These are phyloP conservation scores for Rhinocladiella mackenziei DNA, from an alignment of 2,329 filamentous ascomycete genomes.

Conservation along the genomic window DNA sequence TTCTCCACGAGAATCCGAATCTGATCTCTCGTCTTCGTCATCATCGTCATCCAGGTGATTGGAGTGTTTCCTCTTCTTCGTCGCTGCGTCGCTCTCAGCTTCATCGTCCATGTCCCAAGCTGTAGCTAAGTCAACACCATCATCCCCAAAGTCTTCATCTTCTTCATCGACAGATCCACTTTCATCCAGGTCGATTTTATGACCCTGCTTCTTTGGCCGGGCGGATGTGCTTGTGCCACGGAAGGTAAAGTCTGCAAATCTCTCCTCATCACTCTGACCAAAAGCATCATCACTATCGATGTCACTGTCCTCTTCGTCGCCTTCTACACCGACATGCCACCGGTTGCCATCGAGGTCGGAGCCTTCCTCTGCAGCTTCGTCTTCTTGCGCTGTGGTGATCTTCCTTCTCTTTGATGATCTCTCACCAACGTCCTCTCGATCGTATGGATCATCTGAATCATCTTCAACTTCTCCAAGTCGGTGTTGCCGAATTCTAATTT, in stretches of 20 bases:
- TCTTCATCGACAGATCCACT: slow-evolving; percentile 42
- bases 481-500: slow-evolving; percentile 51
- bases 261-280: slow-evolving; percentile 81
- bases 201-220: slow-evolving; percentile 25
- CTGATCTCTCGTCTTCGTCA: slow-evolving; percentile 45
- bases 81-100: slow-evolving; percentile 42
- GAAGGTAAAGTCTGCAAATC: slow-evolving; percentile 72
- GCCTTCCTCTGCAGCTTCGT: slow-evolving; percentile 51
- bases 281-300: slow-evolving; percentile 78
- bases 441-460: slow-evolving; percentile 49
- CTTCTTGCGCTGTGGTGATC: slow-evolving; percentile 33
- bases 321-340: slow-evolving; percentile 72
- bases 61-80: slow-evolving; percentile 33
- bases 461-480: slow-evolving; percentile 55
- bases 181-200: slow-evolving; percentile 50
- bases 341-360: slow-evolving; percentile 83
- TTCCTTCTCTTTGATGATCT: slow-evolving; percentile 34
- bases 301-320: slow-evolving; percentile 63
- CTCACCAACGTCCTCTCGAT: slow-evolving; percentile 35
- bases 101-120: slow-evolving; percentile 56
- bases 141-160: slow-evolving; percentile 55
- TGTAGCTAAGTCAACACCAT: slow-evolving; percentile 60
- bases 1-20: slow-evolving; percentile 33
- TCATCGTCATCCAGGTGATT: slow-evolving; percentile 37
- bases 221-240: slow-evolving; percentile 45